phyloP scores from a whole-genome alignment of 1,139 yeast species.

The Lodderomyces margitis region DNA sequence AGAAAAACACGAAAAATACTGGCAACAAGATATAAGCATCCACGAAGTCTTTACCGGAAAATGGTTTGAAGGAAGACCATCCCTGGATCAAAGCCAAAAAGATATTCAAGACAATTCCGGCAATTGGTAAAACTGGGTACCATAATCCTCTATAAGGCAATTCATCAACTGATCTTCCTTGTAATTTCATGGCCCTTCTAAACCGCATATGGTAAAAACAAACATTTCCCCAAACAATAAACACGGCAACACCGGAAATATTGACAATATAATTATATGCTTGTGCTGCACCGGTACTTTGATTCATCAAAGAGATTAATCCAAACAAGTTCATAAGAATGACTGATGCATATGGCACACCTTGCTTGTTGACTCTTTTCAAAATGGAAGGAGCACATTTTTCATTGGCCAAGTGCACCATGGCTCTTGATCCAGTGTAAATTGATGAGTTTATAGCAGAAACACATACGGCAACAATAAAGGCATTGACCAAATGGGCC shows the following conservation, averaged over 20 bases:
- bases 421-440: conserved; percentile 51
- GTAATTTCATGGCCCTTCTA: conserved; percentile 47
- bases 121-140: conserved; percentile 52
- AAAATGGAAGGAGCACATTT: conserved; percentile 49
- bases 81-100: conserved; percentile 66
- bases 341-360: conserved; percentile 52
- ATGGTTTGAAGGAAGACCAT: conserved; percentile 65
- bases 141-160: conserved; percentile 54
- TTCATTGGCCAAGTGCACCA: conserved; percentile 50
- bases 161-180: conserved; percentile 44
- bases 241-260: conserved; percentile 55
- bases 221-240: conserved; percentile 57
- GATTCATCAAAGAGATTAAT: conserved; percentile 49
- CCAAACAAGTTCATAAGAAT: conserved; percentile 49
- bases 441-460: conserved; percentile 56
- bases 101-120: conserved; percentile 50
- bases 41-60: conserved; percentile 57
- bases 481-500: conserved; percentile 50
- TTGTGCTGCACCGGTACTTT: conserved; percentile 51
- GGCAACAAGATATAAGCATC: conserved; percentile 68
- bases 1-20: conserved; percentile 42
- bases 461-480: conserved; percentile 50
- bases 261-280: conserved; percentile 55
- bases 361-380: conserved; percentile 40
- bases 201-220: conserved; percentile 50